These are phyloP conservation scores for Cruciata laevipes DNA, from an alignment of 257 asterid species.

Conservation along the genomic window DNA sequence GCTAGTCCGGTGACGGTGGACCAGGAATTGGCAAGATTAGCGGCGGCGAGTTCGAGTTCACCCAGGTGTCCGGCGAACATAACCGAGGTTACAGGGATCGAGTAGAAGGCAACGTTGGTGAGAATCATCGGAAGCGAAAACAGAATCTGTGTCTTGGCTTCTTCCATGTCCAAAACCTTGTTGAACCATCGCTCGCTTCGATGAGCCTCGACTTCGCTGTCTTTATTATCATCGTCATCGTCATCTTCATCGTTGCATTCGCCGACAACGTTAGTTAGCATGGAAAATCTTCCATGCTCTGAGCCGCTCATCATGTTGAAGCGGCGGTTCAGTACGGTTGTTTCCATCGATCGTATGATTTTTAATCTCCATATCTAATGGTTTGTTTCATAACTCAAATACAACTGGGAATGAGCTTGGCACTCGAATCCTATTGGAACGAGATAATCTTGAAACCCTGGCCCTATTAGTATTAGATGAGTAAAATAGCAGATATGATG, in stretches of 20 bases:
- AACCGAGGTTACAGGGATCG: slow-evolving; percentile 58
- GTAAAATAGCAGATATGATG: too few species aligned
- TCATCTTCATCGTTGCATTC: background rate
- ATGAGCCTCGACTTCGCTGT: background rate
- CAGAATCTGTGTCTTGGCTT: slow-evolving; percentile 49
- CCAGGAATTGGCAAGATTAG: slow-evolving; percentile 79
- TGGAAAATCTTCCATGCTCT: too few species aligned
- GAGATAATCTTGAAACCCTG: too few species aligned
- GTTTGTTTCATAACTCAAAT: too few species aligned
- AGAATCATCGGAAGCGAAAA: slow-evolving; percentile 60
- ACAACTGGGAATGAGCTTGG: too few species aligned
- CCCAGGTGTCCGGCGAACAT: slow-evolving; percentile 92
- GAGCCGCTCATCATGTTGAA: too few species aligned
- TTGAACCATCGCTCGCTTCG: background rate
- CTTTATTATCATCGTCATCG: background rate
- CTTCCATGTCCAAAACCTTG: slow-evolving; percentile 47
- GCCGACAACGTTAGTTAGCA: background rate
- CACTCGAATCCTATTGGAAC: too few species aligned
- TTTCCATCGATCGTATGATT: too few species aligned
- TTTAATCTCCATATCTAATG: too few species aligned
- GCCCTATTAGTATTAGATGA: too few species aligned
- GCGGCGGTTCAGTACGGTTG: too few species aligned
- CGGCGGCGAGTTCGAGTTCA: slow-evolving; percentile 58
- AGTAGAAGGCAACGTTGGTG: slow-evolving; percentile 39
- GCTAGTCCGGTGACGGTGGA: slow-evolving; percentile 56